Conservation (phyloP, 306 rosid species). For the Luffa aegyptiaca region DNA sequence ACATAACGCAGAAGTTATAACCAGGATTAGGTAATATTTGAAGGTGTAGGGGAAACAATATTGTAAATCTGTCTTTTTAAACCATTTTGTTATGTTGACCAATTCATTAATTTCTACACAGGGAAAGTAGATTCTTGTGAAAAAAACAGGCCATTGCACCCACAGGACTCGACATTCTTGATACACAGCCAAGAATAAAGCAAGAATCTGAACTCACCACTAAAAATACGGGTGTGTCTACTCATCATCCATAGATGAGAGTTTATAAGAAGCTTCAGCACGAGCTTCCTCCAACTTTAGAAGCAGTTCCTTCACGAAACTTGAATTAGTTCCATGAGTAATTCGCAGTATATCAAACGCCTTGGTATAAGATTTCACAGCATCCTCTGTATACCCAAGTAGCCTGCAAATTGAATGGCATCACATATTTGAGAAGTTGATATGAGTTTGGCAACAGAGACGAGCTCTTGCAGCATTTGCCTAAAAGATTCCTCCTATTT, state of each 20-base stretch:
- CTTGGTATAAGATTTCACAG: constrained; percentile 26
- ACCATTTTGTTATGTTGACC: not conserved
- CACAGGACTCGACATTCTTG: not conserved
- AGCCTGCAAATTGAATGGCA: not conserved
- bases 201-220: not conserved
- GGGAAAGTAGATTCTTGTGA: too few relatives aligned
- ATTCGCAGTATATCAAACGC: constrained; percentile 61
- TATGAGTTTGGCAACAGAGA: not conserved
- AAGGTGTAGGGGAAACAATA: not conserved
- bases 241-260: constrained; percentile 26
- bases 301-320: constrained; percentile 64
- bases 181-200: not conserved
- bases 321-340: constrained; percentile 69
- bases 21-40: not conserved
- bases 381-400: constrained; percentile 9
- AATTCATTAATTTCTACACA: not conserved
- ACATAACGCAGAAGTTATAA: not conserved
- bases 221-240: not conserved
- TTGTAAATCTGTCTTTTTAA: not conserved
- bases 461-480: not conserved
- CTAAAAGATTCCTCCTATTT: not conserved
- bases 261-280: constrained; percentile 65
- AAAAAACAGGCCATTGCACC: not conserved
- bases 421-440: not conserved
- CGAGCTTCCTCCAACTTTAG: constrained; percentile 81